Conservation (phyloP, 805 yeast species). For the Wickerhamiella lipophila region DNA sequence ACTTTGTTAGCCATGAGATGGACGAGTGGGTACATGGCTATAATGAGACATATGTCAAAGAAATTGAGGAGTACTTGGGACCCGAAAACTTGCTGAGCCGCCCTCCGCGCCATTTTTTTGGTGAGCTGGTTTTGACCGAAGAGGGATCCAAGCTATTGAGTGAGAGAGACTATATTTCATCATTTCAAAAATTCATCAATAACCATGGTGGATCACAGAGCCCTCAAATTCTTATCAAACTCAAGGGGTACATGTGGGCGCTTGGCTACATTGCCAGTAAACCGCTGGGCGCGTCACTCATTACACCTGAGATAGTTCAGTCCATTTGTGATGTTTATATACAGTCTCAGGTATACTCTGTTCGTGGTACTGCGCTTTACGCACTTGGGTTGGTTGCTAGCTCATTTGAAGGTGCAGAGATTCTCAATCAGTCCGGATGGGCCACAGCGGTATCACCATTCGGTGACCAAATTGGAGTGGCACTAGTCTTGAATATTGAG, state of each 20-base stretch:
- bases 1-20: constrained; percentile 54
- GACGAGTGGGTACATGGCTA: constrained; percentile 45
- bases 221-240: constrained; percentile 31
- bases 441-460: constrained; percentile 32
- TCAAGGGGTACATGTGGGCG: constrained; percentile 78
- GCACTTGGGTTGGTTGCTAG: constrained; percentile 61
- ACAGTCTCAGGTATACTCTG: constrained; percentile 39
- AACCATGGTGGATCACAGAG: constrained; percentile 22
- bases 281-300: constrained; percentile 48
- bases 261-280: constrained; percentile 72
- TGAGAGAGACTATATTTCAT: constrained; percentile 32
- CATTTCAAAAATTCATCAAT: constrained; percentile 25
- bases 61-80: constrained; percentile 27
- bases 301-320: constrained; percentile 34
- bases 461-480: constrained; percentile 17
- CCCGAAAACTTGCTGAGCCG: constrained; percentile 6
- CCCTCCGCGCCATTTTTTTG: constrained; percentile 61
- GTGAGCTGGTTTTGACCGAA: constrained; percentile 63
- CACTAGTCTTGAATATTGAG: constrained; percentile 8
- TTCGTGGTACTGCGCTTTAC: constrained; percentile 67
- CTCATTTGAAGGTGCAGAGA: constrained; percentile 70
- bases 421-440: constrained; percentile 77
- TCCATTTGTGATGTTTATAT: constrained; percentile 42
- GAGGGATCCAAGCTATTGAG: constrained; percentile 61
- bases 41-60: constrained; percentile 26